phyloP scores from a whole-genome alignment of 2,329 filamentous ascomycete genomes.

The Fusarium nurragi region DNA sequence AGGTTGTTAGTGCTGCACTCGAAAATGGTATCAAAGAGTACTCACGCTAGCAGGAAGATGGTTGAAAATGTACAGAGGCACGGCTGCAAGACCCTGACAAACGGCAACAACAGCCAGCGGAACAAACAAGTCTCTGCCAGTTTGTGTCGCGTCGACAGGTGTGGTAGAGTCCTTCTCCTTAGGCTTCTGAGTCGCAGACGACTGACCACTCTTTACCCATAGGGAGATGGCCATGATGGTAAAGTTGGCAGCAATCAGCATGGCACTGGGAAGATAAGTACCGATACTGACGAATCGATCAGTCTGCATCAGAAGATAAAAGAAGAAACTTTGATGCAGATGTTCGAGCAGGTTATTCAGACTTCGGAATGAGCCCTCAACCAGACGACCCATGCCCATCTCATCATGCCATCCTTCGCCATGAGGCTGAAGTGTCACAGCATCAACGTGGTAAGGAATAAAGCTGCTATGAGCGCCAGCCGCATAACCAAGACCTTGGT shows the following conservation, averaged over 20 bases:
- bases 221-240: slow-evolving; percentile 93
- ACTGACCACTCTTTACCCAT: slow-evolving; percentile 87
- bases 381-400: slow-evolving; percentile 89
- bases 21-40: neutral
- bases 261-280: slow-evolving; percentile 96
- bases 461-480: slow-evolving; percentile 94
- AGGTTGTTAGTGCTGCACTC: slow-evolving; percentile 1
- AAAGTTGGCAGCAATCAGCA: slow-evolving; percentile 94
- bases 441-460: slow-evolving; percentile 97
- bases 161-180: slow-evolving; percentile 47
- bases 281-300: slow-evolving; percentile 97
- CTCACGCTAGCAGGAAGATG: slow-evolving; percentile 72
- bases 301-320: slow-evolving; percentile 91
- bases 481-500: slow-evolving; percentile 87
- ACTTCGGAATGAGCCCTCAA: slow-evolving; percentile 91
- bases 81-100: slow-evolving; percentile 78
- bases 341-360: slow-evolving; percentile 97
- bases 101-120: slow-evolving; percentile 77
- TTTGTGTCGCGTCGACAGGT: slow-evolving; percentile 11
- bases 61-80: slow-evolving; percentile 91
- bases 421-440: slow-evolving; percentile 89
- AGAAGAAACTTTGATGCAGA: slow-evolving; percentile 98
- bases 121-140: slow-evolving; percentile 73
- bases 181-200: slow-evolving; percentile 41
- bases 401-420: slow-evolving; percentile 97